Evolutionary conservation across 1,284 basidiomycete genomes (phyloP).

Genomic region (Leccinum fallax): DNA sequence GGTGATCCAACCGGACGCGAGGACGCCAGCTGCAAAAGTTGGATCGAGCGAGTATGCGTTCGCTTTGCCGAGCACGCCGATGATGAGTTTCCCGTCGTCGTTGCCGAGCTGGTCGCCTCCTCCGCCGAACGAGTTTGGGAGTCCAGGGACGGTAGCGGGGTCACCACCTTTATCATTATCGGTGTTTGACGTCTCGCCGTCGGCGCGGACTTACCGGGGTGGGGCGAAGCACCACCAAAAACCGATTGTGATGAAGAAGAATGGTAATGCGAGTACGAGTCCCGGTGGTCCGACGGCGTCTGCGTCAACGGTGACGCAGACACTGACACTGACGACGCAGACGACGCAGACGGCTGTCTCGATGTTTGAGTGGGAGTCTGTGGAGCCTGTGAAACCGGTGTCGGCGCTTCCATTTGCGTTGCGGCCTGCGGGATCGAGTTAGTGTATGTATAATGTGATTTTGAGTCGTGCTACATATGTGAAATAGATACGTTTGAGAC

Average conservation of each 20-base stretch:
- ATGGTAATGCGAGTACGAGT: slow-evolving; percentile 18
- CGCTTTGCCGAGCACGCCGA: slow-evolving; percentile 20
- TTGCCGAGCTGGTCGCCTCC: slow-evolving; percentile 25
- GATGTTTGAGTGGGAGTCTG: slow-evolving; percentile 65
- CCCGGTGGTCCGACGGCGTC: background rate
- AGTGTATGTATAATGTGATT: background rate
- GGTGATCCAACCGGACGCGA: slow-evolving; percentile 5
- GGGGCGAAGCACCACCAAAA: slow-evolving; percentile 44
- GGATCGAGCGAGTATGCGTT: slow-evolving; percentile 2
- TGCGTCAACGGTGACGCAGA: background rate
- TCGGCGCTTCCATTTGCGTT: slow-evolving; percentile 38
- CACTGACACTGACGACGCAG: slow-evolving; percentile 6
- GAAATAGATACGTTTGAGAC: too few relatives aligned
- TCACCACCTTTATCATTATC: slow-evolving; percentile 17
- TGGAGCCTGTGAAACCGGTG: slow-evolving; percentile 48
- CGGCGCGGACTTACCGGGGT: slow-evolving; percentile 26
- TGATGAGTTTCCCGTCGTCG: slow-evolving; percentile 26
- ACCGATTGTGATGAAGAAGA: slow-evolving; percentile 46
- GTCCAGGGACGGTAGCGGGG: slow-evolving; percentile 1
- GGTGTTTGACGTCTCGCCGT: slow-evolving; percentile 29
- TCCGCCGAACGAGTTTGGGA: slow-evolving; percentile 17
- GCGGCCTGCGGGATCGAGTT: slow-evolving; percentile 21
- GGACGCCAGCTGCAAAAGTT: slow-evolving; percentile 1
- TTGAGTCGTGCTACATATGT: background rate
- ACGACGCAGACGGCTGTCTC: slow-evolving; percentile 33